Evolutionary conservation across 805 yeast species (phyloP).

Genomic region (Saccharomycopsis sp.): DNA sequence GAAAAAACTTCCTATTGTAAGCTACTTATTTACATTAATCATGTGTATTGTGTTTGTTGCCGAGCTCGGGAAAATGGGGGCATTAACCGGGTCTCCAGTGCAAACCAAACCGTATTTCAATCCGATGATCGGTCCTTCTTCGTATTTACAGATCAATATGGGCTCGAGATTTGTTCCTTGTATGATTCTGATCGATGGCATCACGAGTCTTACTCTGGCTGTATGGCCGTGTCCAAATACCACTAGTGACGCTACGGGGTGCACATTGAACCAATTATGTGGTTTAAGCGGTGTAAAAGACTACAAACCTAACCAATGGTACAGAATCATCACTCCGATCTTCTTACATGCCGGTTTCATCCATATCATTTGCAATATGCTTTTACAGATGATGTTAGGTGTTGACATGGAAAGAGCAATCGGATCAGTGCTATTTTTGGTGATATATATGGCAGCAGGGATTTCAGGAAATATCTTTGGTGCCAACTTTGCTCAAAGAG

Average conservation of each 20-base stretch:
- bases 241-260: slow-evolving; percentile 46
- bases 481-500: slow-evolving; percentile 59
- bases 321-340: slow-evolving; percentile 57
- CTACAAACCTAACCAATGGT: slow-evolving; percentile 54
- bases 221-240: slow-evolving; percentile 63
- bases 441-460: slow-evolving; percentile 55
- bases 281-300: slow-evolving; percentile 44
- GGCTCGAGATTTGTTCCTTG: slow-evolving; percentile 69
- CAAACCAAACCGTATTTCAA: slow-evolving; percentile 65
- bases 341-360: slow-evolving; percentile 68
- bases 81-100: slow-evolving; percentile 50
- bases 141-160: slow-evolving; percentile 55
- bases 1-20: neutral
- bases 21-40: neutral
- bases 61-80: neutral
- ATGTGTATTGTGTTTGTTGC: neutral
- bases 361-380: slow-evolving; percentile 56
- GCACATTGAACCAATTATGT: slow-evolving; percentile 51
- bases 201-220: slow-evolving; percentile 42
- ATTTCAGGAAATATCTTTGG: slow-evolving; percentile 61
- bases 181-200: slow-evolving; percentile 44
- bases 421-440: slow-evolving; percentile 45
- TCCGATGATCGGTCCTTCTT: slow-evolving; percentile 73
- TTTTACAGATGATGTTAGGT: slow-evolving; percentile 54
- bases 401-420: slow-evolving; percentile 47